Evolutionary conservation across 768 basidiomycete species (phyloP).

Genomic region (Podaxis sp.): DNA sequence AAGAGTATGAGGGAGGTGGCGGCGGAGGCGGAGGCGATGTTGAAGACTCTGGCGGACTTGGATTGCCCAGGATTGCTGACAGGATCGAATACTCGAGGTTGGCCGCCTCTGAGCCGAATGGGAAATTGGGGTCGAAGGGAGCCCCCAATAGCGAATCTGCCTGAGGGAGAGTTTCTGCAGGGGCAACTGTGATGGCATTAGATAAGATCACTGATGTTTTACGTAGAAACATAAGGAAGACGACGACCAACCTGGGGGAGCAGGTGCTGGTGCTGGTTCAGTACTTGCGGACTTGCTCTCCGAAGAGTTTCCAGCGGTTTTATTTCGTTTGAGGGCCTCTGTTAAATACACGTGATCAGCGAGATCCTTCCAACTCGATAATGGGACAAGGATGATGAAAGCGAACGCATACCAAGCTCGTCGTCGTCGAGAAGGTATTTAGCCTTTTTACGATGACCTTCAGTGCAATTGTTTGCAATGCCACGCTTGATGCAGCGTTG

Average conservation of each 20-base stretch:
- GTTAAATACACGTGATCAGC: conserved; percentile 37
- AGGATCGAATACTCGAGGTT: conserved; percentile 96
- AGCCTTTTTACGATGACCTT: conserved; percentile 96
- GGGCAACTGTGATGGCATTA: conserved; percentile 15
- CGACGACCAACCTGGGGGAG: conserved; percentile 23
- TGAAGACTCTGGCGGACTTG: conserved; percentile 53
- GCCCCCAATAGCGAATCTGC: conserved; percentile 62
- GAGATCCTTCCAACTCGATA: conserved; percentile 16
- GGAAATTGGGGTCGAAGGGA: conserved; percentile 58
- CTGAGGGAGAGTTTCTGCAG: conserved; percentile 54
- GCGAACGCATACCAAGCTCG: conserved; percentile 69
- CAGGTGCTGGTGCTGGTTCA: conserved; percentile 15
- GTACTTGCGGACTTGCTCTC: conserved; percentile 38
- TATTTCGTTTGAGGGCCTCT: conserved; percentile 53
- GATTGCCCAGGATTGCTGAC: conserved; percentile 84
- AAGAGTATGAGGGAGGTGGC: conserved; percentile 35
- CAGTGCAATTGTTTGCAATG: conserved; percentile 83
- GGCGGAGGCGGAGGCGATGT: conserved; percentile 44
- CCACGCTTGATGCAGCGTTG: conserved; percentile 95
- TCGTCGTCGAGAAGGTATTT: conserved; percentile 95
- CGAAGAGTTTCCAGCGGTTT: conserved; percentile 29
- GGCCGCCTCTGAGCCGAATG: conserved; percentile 87
- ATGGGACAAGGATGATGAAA: conserved; percentile 13
- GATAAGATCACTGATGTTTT: conserved; percentile 20
- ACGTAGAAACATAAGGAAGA: conserved; percentile 17